phyloP scores from a whole-genome alignment of 768 basidiomycete genomes.

The Coprinellus micaceus region DNA sequence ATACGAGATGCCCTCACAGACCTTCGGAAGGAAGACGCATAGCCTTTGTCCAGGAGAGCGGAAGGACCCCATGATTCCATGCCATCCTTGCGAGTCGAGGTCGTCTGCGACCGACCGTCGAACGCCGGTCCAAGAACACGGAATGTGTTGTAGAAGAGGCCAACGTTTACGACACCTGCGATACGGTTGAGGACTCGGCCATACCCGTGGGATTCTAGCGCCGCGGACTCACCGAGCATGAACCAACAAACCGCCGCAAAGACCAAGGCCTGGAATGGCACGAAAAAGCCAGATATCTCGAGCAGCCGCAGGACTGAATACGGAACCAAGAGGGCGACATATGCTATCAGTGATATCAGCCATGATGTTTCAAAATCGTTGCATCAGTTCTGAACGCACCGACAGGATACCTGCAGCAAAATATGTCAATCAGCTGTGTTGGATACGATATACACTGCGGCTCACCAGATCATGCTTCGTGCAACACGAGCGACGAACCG shows the following conservation, averaged over 20 bases:
- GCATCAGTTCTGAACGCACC: constrained; percentile 34
- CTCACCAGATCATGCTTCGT: constrained; percentile 68
- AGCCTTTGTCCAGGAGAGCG: constrained; percentile 17
- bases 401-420: constrained; percentile 50
- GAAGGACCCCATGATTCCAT: constrained; percentile 28
- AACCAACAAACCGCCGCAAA: constrained; percentile 52
- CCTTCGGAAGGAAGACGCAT: neutral
- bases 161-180: constrained; percentile 60
- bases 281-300: constrained; percentile 41
- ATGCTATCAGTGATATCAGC: constrained; percentile 39
- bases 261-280: constrained; percentile 45
- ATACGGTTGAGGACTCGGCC: no score
- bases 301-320: constrained; percentile 51
- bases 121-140: constrained; percentile 56
- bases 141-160: constrained; percentile 67
- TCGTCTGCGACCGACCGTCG: constrained; percentile 24
- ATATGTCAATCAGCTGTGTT: constrained; percentile 3
- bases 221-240: constrained; percentile 44
- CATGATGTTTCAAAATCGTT: neutral
- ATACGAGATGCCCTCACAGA: constrained; percentile 18
- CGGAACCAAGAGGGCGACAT: constrained; percentile 56
- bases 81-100: constrained; percentile 28
- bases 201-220: no score
- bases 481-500: constrained; percentile 60
- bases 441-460: constrained; percentile 5